Percentiles rank a stretch among this genome's conserved stretches.
Conservation (phyloP, 495 filamentous ascomycete genomes). For the Annulohypoxylon moriforme region DNA sequence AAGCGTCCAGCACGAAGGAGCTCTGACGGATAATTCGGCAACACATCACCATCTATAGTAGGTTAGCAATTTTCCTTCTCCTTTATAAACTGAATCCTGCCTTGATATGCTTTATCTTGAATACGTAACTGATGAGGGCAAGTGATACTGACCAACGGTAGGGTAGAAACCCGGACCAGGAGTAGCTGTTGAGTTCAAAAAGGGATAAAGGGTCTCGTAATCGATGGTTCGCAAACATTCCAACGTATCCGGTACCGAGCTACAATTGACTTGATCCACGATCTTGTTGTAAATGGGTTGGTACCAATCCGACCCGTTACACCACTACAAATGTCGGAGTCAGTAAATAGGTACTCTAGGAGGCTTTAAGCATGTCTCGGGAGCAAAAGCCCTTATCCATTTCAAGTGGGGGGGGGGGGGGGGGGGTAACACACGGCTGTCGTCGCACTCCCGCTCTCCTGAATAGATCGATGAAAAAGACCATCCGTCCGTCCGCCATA, state of each 20-base stretch:
- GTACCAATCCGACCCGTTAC: conserved; percentile 50
- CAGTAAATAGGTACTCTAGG: too few relatives aligned
- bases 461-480: conserved; percentile 65
- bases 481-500: conserved; percentile 57
- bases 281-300: conserved; percentile 59
- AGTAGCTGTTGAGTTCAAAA: conserved; percentile 29
- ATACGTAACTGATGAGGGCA: background rate
- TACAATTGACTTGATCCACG: conserved; percentile 55
- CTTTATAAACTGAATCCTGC: background rate
- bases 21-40: conserved; percentile 51
- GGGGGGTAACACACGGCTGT: too few relatives aligned
- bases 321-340: too few relatives aligned
- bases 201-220: conserved; percentile 46
- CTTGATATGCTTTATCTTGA: background rate
- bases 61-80: background rate
- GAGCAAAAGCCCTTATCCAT: too few relatives aligned
- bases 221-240: conserved; percentile 57
- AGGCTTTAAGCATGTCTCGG: too few relatives aligned
- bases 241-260: conserved; percentile 49
- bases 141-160: conserved; percentile 50
- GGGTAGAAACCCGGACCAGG: conserved; percentile 53
- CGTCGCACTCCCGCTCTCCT: conserved; percentile 57
- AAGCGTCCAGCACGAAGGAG: conserved; percentile 53
- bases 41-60: conserved; percentile 61
- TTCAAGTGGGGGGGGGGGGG: too few relatives aligned